A percentile compares a stretch with the other conserved stretches of the same genome.
phyloP scores from a whole-genome alignment of 805 yeast species.

The Metschnikowia kofuensis region DNA sequence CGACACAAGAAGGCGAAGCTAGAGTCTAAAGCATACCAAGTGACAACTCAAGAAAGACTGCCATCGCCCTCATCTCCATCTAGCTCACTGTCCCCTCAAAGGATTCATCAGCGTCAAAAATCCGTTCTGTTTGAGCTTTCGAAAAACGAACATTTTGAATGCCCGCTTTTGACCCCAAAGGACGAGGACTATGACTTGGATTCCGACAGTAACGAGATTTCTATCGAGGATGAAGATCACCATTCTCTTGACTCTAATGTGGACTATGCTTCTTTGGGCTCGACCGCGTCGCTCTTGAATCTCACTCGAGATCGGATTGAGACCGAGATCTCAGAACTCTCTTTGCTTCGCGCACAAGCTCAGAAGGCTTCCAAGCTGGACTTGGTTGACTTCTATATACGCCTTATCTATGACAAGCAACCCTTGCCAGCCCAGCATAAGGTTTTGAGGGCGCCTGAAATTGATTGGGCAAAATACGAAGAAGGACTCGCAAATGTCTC shows the following conservation, averaged over 20 bases:
- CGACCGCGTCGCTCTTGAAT: constrained; percentile 30
- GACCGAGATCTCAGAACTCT: constrained; percentile 30
- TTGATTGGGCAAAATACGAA: constrained; percentile 40
- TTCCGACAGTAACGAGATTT: constrained; percentile 14
- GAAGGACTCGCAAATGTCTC: constrained; percentile 25
- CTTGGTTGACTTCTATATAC: constrained; percentile 32
- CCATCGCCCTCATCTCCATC: constrained; percentile 28
- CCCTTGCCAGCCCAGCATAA: constrained; percentile 34
- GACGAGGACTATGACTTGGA: constrained; percentile 38
- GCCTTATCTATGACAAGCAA: constrained; percentile 31
- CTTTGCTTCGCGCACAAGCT: constrained; percentile 20
- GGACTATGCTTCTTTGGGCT: constrained; percentile 36
- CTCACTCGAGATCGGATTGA: constrained; percentile 23
- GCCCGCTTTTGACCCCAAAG: constrained; percentile 42
- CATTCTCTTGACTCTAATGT: constrained; percentile 25
- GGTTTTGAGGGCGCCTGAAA: constrained; percentile 31
- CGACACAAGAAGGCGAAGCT: constrained; percentile 25
- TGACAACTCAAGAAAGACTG: constrained; percentile 23
- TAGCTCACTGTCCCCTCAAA: constrained; percentile 20
- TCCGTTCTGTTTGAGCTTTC: constrained; percentile 28
- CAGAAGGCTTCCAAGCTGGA: constrained; percentile 22
- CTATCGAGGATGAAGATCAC: not conserved
- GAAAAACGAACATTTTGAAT: constrained; percentile 26
- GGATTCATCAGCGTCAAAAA: constrained; percentile 20
- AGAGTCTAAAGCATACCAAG: constrained; percentile 14